A percentile compares a stretch with the other conserved stretches of the same genome.
Evolutionary conservation across 768 basidiomycete species (phyloP).

Genomic region (Phanerochaete sordida): DNA sequence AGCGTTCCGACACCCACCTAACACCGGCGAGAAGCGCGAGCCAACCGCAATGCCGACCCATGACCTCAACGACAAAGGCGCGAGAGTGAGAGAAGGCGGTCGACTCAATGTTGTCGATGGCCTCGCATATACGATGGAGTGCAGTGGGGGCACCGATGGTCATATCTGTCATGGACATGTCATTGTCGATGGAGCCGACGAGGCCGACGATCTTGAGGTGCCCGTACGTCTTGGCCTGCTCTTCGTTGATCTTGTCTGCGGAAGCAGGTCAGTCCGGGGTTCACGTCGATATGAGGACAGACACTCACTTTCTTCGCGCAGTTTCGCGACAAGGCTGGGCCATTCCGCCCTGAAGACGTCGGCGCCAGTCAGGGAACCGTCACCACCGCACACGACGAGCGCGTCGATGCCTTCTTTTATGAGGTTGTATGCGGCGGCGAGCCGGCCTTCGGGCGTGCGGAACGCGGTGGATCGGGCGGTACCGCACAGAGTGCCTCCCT

Average conservation of each 20-base stretch:
- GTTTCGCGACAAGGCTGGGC: conserved; percentile 75
- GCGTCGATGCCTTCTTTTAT: conserved; percentile 98
- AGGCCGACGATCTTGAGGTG: conserved; percentile 97
- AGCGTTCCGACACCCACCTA: conserved; percentile 45
- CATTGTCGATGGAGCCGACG: conserved; percentile 98
- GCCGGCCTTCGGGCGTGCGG: conserved; percentile 82
- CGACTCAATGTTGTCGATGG: conserved; percentile 97
- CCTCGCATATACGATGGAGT: conserved; percentile 94
- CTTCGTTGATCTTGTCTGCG: conserved; percentile 69
- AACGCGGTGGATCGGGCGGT: conserved; percentile 85
- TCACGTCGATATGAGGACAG: neutral
- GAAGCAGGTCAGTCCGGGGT: neutral
- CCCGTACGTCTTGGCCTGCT: conserved; percentile 64
- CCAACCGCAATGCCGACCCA: conserved; percentile 99
- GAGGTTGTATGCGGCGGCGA: conserved; percentile 86
- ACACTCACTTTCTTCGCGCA: conserved; percentile 56
- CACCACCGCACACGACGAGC: conserved; percentile 95
- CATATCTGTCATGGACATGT: conserved; percentile 96
- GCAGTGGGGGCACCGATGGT: conserved; percentile 97
- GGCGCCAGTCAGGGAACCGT: conserved; percentile 94
- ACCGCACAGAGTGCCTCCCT: conserved; percentile 97
- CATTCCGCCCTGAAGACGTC: conserved; percentile 93
- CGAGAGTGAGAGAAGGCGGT: conserved; percentile 95
- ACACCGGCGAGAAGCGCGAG: conserved; percentile 90
- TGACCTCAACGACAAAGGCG: conserved; percentile 97